Evolutionary conservation across 352 stramenopile species (phyloP).

Genomic region (Phytophthora kernoviae): DNA sequence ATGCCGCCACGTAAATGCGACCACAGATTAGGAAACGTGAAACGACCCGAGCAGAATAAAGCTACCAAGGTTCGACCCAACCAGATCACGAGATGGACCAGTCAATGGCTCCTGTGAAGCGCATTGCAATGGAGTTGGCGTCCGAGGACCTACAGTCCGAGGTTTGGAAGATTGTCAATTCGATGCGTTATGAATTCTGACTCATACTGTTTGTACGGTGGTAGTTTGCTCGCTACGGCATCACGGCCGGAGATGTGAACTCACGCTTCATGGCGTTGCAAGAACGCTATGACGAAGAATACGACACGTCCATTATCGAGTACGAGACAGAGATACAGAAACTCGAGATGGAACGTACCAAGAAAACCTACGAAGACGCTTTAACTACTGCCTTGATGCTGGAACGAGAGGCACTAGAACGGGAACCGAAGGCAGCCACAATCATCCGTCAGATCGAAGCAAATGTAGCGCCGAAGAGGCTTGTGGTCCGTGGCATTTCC

Average conservation of each 20-base stretch:
- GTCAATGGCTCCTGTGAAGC: slow-evolving; percentile 35
- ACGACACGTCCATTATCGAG: slow-evolving; percentile 37
- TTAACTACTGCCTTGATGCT: slow-evolving; percentile 41
- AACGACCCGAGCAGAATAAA: too few species aligned
- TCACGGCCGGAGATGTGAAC: slow-evolving; percentile 46
- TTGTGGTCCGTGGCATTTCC: slow-evolving; percentile 57
- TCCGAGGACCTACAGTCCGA: slow-evolving; percentile 66
- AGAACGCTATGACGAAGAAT: slow-evolving; percentile 70
- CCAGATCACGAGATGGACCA: slow-evolving; percentile 18
- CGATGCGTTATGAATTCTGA: neutral
- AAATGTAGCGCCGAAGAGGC: slow-evolving; percentile 49
- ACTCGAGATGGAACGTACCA: slow-evolving; percentile 49
- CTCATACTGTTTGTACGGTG: neutral
- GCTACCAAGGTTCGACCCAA: too few species aligned
- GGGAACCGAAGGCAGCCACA: slow-evolving; percentile 48
- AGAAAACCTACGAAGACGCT: slow-evolving; percentile 51
- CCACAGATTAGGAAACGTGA: too few species aligned
- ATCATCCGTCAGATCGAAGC: slow-evolving; percentile 59
- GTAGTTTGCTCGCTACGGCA: slow-evolving; percentile 61
- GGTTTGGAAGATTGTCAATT: slow-evolving; percentile 23
- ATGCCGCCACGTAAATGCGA: too few species aligned
- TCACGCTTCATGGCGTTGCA: slow-evolving; percentile 54
- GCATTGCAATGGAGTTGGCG: slow-evolving; percentile 50
- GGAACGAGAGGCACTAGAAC: slow-evolving; percentile 43
- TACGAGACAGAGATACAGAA: slow-evolving; percentile 45